phyloP scores from a whole-genome alignment of 371 early-diverging fungal species.

The Dichotomocladium elegans region DNA sequence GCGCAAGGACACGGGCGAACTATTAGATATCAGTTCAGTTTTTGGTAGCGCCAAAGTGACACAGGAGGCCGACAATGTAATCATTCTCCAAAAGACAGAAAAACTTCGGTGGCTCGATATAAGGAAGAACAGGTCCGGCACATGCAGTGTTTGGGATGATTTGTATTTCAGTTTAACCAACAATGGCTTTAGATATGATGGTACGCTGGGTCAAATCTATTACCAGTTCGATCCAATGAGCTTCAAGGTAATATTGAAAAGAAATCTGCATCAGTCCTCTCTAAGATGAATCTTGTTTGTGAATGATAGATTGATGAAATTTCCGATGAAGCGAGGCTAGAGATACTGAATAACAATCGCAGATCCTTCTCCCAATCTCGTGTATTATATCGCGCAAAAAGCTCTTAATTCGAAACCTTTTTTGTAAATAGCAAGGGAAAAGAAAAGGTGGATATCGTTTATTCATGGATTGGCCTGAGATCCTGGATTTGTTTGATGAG shows the following conservation, averaged over 20 bases:
- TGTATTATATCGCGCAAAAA: neutral
- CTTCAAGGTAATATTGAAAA: constrained; percentile 28
- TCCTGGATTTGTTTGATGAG: constrained; percentile 87
- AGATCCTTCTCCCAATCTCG: neutral
- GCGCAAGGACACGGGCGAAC: constrained; percentile 57
- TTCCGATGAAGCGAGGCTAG: neutral
- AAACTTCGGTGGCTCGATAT: constrained; percentile 56
- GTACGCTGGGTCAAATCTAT: constrained; percentile 61
- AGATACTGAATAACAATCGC: neutral
- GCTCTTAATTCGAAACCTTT: neutral
- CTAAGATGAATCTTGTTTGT: neutral
- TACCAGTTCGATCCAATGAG: constrained; percentile 33
- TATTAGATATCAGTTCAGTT: constrained; percentile 66
- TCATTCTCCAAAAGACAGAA: constrained; percentile 59
- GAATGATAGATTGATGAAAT: neutral
- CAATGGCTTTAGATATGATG: constrained; percentile 75
- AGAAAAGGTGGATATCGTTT: constrained; percentile 8
- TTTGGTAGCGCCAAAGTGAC: constrained; percentile 81
- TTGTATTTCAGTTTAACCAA: too few species aligned
- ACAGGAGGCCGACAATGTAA: constrained; percentile 82
- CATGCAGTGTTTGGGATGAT: neutral
- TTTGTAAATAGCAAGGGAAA: neutral
- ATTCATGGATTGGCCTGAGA: constrained; percentile 42
- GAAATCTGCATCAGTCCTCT: neutral
- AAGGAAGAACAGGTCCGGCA: constrained; percentile 57